Evolutionary conservation across 2,329 filamentous ascomycete species (phyloP), one percentile per base, ranked within the genome.

Genomic region (Penicillium sp.): DNA sequence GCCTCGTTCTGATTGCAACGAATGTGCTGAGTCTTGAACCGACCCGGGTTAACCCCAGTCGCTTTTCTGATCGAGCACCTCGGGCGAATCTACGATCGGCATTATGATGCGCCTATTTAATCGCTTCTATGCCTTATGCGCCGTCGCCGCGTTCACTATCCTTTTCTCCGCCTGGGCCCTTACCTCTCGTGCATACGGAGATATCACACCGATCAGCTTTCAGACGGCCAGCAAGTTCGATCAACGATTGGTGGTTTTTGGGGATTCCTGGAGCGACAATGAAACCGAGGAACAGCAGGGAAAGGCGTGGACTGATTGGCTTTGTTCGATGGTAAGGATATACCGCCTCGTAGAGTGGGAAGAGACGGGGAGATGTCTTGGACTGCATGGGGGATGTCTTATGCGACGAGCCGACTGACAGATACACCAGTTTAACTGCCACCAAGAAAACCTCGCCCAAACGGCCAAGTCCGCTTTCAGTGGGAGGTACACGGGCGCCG

Each of bases 231-330:
- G 43, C 3, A 45, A 54, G 23, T 66, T 61, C 49, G 56, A 65
- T 31, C 61, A 59, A 35, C 57, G 66, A 45, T 53, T 72, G 47
- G 67, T 71, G 3, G 64, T 70, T 6, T 72, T 71, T 56, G 68
- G 69, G 5, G 68, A 72, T 55, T 67, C 70, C 7, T 71, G 66
- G 70, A 70, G 67, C 39, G 68, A 69, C 41, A 64, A 62, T 50
- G 60, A 65, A 52, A 61, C 61, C 3, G 59, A 60, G 33, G 57
- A 61, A 10, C 41, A 49, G 7, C 60, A 63, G 42, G 67, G 64
- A 3, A 55, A 53, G 40, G 56, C 66, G 20, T 71, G 67, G 66
- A 67, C 66, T 18, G 65, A 68, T 50, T 63, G 61, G 60, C 64
- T 72, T 37, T 72, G 68, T 55, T 63, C 60, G 37, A 60, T 63